Evolutionary conservation across 768 basidiomycete species (phyloP).

Genomic region (Boletus pseudo-olivaceus): DNA sequence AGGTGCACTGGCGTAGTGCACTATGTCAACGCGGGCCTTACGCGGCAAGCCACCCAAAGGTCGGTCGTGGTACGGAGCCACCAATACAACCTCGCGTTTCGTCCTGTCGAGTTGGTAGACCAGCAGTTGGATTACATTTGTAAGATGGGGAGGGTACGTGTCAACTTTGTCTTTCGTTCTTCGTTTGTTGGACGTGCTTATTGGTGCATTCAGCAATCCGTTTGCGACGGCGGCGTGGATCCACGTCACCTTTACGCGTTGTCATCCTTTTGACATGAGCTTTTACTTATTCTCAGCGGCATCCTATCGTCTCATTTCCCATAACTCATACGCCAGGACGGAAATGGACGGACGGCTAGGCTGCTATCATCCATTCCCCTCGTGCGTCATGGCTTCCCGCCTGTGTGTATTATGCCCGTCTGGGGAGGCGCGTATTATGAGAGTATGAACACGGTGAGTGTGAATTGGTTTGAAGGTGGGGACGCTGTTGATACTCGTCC

Average conservation of each 20-base stretch:
- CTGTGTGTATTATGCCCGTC: conserved; percentile 26
- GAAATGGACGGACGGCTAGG: conserved; percentile 31
- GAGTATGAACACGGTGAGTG: conserved; percentile 30
- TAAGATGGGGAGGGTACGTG: no score
- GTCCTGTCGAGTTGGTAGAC: no score
- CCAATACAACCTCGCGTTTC: no score
- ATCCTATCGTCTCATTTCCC: background rate
- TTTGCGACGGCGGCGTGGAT: conserved; percentile 27
- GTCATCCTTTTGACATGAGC: conserved; percentile 30
- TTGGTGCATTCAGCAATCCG: no score
- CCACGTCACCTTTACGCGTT: no score
- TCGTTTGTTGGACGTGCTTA: no score
- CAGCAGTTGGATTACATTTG: no score
- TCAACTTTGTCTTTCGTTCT: no score
- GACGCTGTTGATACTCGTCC: background rate
- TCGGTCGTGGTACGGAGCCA: no score
- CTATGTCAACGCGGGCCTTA: conserved; percentile 3
- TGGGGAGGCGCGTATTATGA: conserved; percentile 25
- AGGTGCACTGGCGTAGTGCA: conserved; percentile 8
- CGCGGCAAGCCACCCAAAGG: no score
- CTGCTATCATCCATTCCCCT: conserved; percentile 34
- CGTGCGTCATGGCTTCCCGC: conserved; percentile 30
- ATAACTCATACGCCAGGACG: background rate
- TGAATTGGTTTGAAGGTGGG: no score
- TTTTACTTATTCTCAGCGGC: background rate